Percentiles rank a stretch among this genome's conserved stretches.
Evolutionary conservation across 2,329 filamentous ascomycete genomes (phyloP).

Genomic region (Westerdykella aurantiaca): DNA sequence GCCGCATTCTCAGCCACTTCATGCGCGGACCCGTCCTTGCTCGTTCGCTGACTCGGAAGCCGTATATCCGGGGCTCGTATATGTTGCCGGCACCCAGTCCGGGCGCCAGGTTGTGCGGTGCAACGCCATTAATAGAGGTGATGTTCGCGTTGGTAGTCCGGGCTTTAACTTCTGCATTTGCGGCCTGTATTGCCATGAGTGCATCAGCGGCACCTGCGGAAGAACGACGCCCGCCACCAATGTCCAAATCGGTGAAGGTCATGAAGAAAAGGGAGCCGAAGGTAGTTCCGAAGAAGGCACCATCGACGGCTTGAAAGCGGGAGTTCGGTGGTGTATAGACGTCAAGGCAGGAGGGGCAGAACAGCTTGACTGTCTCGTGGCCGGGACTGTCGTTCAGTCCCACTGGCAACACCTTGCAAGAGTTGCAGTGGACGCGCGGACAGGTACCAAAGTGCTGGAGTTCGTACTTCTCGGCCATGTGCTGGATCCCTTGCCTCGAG

Average conservation of each 20-base stretch:
- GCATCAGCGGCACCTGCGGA: conserved; percentile 29
- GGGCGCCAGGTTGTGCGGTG: conserved; percentile 79
- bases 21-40: conserved; percentile 87
- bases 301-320: conserved; percentile 93
- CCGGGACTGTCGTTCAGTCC: conserved; percentile 92
- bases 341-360: conserved; percentile 93
- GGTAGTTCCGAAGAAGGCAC: conserved; percentile 95
- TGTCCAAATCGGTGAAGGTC: conserved; percentile 93
- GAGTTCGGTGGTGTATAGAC: conserved; percentile 97
- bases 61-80: conserved; percentile 94
- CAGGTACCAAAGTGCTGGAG: conserved; percentile 92
- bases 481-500: conserved; percentile 89
- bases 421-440: conserved; percentile 88
- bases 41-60: conserved; percentile 87
- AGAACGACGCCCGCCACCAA: conserved; percentile 55
- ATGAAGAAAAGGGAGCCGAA: conserved; percentile 97
- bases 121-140: conserved; percentile 71
- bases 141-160: conserved; percentile 31
- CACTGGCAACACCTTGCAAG: conserved; percentile 84
- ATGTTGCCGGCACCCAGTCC: conserved; percentile 76
- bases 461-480: conserved; percentile 99
- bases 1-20: conserved; percentile 90
- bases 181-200: conserved; percentile 34
- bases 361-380: conserved; percentile 96
- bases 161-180: conserved; percentile 26